Conservation (phyloP, 2,329 filamentous ascomycete genomes). For the Diplodia intermedia region DNA sequence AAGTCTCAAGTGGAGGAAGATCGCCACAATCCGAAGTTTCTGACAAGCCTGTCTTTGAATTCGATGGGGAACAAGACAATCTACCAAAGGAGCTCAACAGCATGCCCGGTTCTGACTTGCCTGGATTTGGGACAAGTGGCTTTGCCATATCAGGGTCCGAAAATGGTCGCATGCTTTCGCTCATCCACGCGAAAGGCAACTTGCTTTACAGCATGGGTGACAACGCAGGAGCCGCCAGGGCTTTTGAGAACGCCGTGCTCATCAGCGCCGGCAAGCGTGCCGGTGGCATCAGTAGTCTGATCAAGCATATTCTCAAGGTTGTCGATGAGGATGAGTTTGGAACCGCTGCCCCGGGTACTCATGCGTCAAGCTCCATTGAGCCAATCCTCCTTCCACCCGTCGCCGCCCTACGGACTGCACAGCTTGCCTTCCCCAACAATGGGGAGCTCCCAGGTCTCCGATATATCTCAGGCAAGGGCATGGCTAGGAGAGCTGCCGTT, state of each 20-base stretch:
- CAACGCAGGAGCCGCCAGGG: conserved; percentile 77
- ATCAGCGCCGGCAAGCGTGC: conserved; percentile 79
- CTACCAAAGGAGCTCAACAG: conserved; percentile 50
- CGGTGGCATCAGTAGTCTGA: conserved; percentile 74
- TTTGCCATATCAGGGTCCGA: conserved; percentile 85
- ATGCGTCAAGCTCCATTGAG: conserved; percentile 53
- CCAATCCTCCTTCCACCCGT: conserved; percentile 84
- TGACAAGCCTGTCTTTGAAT: conserved; percentile 65
- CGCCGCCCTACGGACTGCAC: conserved; percentile 80
- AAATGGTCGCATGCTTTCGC: conserved; percentile 89
- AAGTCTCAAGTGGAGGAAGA: conserved; percentile 64
- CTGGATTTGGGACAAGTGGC: conserved; percentile 77
- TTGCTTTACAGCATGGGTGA: conserved; percentile 93
- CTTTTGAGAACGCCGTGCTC: conserved; percentile 93
- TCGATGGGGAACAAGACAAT: conserved; percentile 54
- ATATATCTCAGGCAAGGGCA: conserved; percentile 69
- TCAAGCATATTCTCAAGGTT: conserved; percentile 76
- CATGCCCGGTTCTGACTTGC: conserved; percentile 52
- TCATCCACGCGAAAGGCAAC: conserved; percentile 97
- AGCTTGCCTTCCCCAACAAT: conserved; percentile 77
- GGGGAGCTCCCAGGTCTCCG: conserved; percentile 82
- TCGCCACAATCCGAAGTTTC: conserved; percentile 63
- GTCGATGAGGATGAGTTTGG: conserved; percentile 51
- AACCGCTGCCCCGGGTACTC: conserved; percentile 22
- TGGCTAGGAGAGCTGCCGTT: conserved; percentile 78